Base-by-base conservation (phyloP, 2,329 filamentous ascomycete genomes). In the Penicillium sclerotiorum region DNA sequence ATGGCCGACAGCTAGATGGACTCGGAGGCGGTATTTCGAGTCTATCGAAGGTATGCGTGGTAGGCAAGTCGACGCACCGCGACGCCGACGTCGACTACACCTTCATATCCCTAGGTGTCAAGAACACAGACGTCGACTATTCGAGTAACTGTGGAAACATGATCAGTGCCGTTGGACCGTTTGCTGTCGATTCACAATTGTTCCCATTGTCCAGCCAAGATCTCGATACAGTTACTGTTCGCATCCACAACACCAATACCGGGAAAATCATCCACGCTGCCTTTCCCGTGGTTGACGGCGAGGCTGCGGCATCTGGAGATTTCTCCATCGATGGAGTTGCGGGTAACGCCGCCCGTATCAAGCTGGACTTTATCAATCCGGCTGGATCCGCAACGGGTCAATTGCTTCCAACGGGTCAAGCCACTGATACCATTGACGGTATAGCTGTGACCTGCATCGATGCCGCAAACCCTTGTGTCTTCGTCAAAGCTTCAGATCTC, bases 121-220 rank as follows among this genome's bases (percentile, higher is more conserved):
- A 80, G 45, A 78, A 85, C 57, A 73, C 73, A 4, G 70, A 74
- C 25, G 76, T 90, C 2, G 87, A 90, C 61, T 79, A 82, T 60
- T 82, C 84, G 0, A 83, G 86, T 20, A 90, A 89, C 59, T 90
- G 87, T 63, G 87, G 87, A n/a, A 90, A 90, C 65, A 87, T 90
- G 84, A 82, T 77, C 5, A 78, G 80, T 35, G 79, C 83, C 0
- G 79, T 90, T 40, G 88, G 86, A 0, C 86, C 87, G 0, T 85
- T 82, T 61, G 83, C 83, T 2, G 72, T 84, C 63, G 70, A 89
- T 70, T 67, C 76, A 20, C 74, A 79, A 2, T 54, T 86, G 1
- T 69, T 82, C 49, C 12, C 50, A 0, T 25, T 56, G 8, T 12
- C 67, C 76, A 20, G 7, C 25, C 25, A 46, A 2, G 37, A 27